A percentile compares a stretch with the other conserved stretches of the same genome.
Conservation (phyloP, 306 rosid species). For the Castanospermum australe region DNA sequence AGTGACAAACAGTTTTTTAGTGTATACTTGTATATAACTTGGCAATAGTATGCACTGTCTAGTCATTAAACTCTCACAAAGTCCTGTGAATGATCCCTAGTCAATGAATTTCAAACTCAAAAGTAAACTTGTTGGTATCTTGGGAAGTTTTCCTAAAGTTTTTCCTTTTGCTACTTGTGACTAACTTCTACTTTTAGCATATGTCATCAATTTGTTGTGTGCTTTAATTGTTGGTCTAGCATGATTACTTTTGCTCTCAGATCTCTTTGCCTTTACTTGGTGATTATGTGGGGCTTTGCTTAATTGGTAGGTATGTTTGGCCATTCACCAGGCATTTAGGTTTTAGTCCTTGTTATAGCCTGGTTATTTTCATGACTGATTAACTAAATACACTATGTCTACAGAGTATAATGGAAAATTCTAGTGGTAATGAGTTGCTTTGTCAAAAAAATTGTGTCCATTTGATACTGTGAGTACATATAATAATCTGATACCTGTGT, state of each 20-base stretch:
- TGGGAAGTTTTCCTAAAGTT: neutral
- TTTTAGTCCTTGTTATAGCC: neutral
- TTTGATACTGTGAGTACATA: neutral
- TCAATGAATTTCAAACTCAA: neutral
- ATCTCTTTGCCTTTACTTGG: neutral
- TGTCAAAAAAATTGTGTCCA: neutral
- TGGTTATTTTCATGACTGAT: neutral
- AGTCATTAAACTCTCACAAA: neutral
- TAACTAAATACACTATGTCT: neutral
- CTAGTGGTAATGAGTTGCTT: conserved; percentile 4
- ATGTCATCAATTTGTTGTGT: neutral
- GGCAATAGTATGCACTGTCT: conserved; percentile 4
- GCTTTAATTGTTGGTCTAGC: neutral
- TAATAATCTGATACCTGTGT: neutral
- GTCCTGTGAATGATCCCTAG: neutral
- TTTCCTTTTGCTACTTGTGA: neutral
- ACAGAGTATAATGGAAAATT: neutral
- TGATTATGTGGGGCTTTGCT: neutral
- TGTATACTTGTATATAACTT: no score
- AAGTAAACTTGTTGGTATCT: neutral
- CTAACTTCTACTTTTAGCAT: neutral
- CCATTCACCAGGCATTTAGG: neutral
- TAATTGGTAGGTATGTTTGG: neutral
- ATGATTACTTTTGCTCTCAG: neutral
- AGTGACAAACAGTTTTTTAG: no score